Percentiles rank a stretch among this genome's conserved stretches.
phyloP scores from a whole-genome alignment of 768 basidiomycete genomes.

The Hortiboletus flavorubellus region DNA sequence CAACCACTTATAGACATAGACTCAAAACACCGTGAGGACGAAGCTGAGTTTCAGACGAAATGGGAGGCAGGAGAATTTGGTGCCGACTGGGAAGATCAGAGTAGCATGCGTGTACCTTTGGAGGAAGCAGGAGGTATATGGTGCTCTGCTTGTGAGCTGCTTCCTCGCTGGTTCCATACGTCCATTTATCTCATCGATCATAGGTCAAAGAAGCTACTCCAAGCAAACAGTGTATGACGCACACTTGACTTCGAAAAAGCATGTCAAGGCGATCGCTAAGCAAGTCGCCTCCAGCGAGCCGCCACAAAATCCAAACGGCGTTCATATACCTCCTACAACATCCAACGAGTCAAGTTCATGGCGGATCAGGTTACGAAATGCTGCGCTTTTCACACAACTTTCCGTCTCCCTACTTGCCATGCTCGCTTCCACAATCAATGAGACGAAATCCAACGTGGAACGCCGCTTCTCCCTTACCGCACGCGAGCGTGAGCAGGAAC shows the following conservation, averaged over 20 bases:
- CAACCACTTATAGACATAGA: conserved; percentile 80
- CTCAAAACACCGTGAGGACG: conserved; percentile 58
- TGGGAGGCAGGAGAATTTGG: conserved; percentile 78
- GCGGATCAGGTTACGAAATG: conserved; percentile 53
- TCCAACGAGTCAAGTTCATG: conserved; percentile 30
- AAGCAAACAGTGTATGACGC: conserved; percentile 99
- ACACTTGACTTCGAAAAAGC: conserved; percentile 93
- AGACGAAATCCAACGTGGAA: conserved; percentile 96
- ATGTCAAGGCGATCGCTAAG: conserved; percentile 84
- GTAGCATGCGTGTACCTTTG: conserved; percentile 34
- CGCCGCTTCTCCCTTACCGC: conserved; percentile 95
- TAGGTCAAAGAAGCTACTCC: conserved; percentile 92
- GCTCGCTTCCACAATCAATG: conserved; percentile 67
- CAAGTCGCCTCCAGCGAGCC: conserved; percentile 46
- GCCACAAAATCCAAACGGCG: conserved; percentile 35
- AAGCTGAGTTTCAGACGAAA: conserved; percentile 66
- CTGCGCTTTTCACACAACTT: conserved; percentile 72
- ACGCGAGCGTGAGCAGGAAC: conserved; percentile 94
- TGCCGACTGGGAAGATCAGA: conserved; percentile 64
- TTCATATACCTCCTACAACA: conserved; percentile 22
- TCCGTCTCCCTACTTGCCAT: conserved; percentile 61
- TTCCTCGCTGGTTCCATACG: background rate
- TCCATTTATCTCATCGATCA: conserved; percentile 1
- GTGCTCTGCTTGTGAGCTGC: conserved; percentile 84
- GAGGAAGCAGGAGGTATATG: conserved; percentile 72